Conservation (phyloP, 2,329 filamentous ascomycete species). For the Teratosphaeria destructans region DNA sequence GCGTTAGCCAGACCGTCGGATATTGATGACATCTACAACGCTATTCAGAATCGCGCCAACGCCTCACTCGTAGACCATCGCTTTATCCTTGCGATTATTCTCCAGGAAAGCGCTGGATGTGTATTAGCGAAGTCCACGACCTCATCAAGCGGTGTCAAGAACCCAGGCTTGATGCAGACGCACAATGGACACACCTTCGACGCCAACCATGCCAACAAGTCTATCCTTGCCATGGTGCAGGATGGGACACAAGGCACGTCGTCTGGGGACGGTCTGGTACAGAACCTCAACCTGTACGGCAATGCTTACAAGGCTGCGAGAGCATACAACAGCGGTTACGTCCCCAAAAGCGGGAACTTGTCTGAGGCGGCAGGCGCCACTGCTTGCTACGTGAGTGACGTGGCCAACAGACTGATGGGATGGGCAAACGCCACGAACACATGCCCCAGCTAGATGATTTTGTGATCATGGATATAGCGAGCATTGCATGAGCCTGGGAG, state of each 20-base stretch:
- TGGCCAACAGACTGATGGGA: slow-evolving; percentile 39
- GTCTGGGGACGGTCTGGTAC: slow-evolving; percentile 33
- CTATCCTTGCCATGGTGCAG: slow-evolving; percentile 29
- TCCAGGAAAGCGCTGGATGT: slow-evolving; percentile 38
- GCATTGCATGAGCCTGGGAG: not conserved
- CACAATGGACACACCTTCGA: slow-evolving; percentile 28
- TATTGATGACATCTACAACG: slow-evolving; percentile 28
- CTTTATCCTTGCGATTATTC: slow-evolving; percentile 34
- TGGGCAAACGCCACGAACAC: slow-evolving; percentile 23
- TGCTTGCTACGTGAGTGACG: slow-evolving; percentile 42
- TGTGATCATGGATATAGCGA: not conserved
- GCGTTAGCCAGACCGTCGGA: slow-evolving; percentile 28
- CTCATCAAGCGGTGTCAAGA: slow-evolving; percentile 28
- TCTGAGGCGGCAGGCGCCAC: slow-evolving; percentile 36
- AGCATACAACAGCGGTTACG: slow-evolving; percentile 39
- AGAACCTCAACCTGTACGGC: slow-evolving; percentile 25
- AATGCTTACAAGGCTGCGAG: slow-evolving; percentile 34
- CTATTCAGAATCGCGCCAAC: slow-evolving; percentile 25
- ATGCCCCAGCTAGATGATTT: not conserved
- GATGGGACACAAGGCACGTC: slow-evolving; percentile 36
- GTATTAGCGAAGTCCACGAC: slow-evolving; percentile 32
- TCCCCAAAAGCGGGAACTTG: slow-evolving; percentile 26
- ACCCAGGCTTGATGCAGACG: slow-evolving; percentile 39
- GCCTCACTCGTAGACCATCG: slow-evolving; percentile 29
- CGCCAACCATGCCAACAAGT: slow-evolving; percentile 21